Percentiles rank a stretch among this genome's conserved stretches.
phyloP scores from a whole-genome alignment of 768 basidiomycete species.

The Boletus subparvulus region DNA sequence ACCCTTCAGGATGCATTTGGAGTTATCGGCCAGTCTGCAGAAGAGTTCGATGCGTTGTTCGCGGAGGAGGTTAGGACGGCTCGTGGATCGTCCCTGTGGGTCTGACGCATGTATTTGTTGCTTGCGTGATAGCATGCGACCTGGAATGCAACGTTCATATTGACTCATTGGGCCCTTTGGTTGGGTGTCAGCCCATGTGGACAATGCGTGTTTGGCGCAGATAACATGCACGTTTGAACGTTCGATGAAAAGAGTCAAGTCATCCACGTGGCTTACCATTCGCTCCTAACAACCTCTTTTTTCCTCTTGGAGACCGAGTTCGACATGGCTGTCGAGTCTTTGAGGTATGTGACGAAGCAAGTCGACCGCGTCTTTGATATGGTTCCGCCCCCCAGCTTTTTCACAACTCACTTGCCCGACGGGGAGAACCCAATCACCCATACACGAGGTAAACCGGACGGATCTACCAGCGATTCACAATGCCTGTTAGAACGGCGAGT shows the following conservation, averaged over 20 bases:
- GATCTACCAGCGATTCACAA: slow-evolving; percentile 10
- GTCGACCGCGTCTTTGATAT: background rate
- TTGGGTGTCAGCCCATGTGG: slow-evolving; percentile 3
- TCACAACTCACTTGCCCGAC: background rate
- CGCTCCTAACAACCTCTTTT: background rate
- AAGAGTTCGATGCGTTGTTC: slow-evolving; percentile 85
- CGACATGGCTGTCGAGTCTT: background rate
- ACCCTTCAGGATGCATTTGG: slow-evolving; percentile 90
- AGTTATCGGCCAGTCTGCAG: slow-evolving; percentile 78
- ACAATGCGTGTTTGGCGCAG: slow-evolving; percentile 3
- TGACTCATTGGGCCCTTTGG: background rate
- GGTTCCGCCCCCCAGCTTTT: background rate
- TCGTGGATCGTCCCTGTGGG: slow-evolving; percentile 10
- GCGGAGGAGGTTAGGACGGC: slow-evolving; percentile 13
- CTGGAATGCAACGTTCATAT: slow-evolving; percentile 8
- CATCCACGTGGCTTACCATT: slow-evolving; percentile 9
- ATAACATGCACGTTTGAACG: slow-evolving; percentile 9
- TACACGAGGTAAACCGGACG: slow-evolving; percentile 15
- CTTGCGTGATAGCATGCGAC: background rate
- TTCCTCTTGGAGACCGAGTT: background rate
- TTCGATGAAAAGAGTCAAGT: slow-evolving; percentile 1
- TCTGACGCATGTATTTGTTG: slow-evolving; percentile 2
- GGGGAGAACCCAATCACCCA: background rate
- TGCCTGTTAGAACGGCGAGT: background rate
- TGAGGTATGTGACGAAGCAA: background rate